Base-by-base conservation (phyloP, 1,284 basidiomycete species). In the Malassezia obtusa region DNA sequence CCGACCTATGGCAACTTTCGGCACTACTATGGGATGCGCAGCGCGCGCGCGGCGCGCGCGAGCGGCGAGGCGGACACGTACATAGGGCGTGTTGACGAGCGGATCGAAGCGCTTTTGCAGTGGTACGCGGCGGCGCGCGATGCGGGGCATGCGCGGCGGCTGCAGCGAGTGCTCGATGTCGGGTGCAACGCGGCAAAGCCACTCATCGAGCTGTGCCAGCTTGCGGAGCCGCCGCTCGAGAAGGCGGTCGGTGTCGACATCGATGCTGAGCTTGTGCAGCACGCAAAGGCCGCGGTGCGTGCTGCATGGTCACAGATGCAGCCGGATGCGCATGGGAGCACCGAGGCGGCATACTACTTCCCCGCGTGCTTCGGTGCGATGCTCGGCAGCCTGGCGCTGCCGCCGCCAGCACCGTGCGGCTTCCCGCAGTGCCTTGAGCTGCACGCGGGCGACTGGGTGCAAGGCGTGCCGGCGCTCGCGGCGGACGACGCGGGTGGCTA, bases 161-260 rank as follows among this genome's bases (percentile, higher is more conserved):
- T 35, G 7, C 41, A 45, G 28, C 48, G 48, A 19, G 32, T 56
- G 15, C 49, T 56, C 28, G 53, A 56, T 22, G 25, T 56, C 3
- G 53, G 53, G 4, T 56, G 53, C 53, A 56, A 56, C 28, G 53
- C 53, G 21, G 53, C 53, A 14, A 56, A 56, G 31, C 53, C 53
- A 33, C 45, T 56, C 7, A 40, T 56, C 14, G 53, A 56, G 37
- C 49, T 56, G 26, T 50, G 48, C 19, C 48, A 56, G 37, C 19
- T 31, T 7, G 17, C 39, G n/a, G 31, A 45, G 14, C 41, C 47
- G 19, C 38, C 52, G 26, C 52, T 39, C 8, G 25, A 15, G 17
- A 19, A 32, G 11, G 53, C 44, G 2, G 28, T 50, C 11, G 53
- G 53, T n/a, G 49, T 56, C 11, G 53, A 56, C 31, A 56, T 56